These are phyloP conservation scores for Xylaria hypoxylon DNA, from an alignment of 2,329 filamentous ascomycete species.

Conservation along the genomic window DNA sequence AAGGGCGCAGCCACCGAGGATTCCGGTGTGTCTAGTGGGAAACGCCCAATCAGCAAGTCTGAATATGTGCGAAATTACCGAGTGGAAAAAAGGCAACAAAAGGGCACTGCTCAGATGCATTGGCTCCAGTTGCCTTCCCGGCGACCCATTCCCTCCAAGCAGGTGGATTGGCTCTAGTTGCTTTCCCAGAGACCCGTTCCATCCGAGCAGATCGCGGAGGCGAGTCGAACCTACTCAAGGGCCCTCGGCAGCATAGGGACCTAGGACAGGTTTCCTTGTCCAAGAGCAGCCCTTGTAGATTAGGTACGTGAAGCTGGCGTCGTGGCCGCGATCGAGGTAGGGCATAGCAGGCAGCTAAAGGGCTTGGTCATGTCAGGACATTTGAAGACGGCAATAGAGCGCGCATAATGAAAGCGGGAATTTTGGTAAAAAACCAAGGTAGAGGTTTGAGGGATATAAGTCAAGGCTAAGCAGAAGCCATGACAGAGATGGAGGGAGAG, in stretches of 20 bases:
- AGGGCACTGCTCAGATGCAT: slow-evolving; percentile 22
- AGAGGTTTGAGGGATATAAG: neutral
- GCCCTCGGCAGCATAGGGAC: slow-evolving; percentile 10
- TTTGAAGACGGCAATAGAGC: neutral
- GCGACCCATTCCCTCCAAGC: slow-evolving; percentile 13
- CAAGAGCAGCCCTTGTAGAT: slow-evolving; percentile 5
- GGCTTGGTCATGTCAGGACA: neutral
- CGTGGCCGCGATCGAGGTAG: slow-evolving; percentile 15
- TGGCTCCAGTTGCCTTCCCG: slow-evolving; percentile 25
- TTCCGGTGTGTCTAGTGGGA: neutral
- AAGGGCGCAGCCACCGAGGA: slow-evolving; percentile 10
- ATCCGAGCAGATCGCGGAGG: neutral
- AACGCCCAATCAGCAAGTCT: slow-evolving; percentile 24
- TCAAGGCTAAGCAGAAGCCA: neutral
- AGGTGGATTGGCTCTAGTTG: slow-evolving; percentile 4
- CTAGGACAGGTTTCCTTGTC: neutral
- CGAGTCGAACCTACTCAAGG: neutral
- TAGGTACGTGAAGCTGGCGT: neutral
- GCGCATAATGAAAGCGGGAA: neutral
- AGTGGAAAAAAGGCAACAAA: slow-evolving; percentile 31
- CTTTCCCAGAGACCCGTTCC: slow-evolving; percentile 5
- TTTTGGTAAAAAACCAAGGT: neutral
- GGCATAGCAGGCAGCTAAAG: slow-evolving; percentile 8
- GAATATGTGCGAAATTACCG: neutral
- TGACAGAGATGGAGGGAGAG: neutral